phyloP scores from a whole-genome alignment of 331 rosid species.

The Telfairia occidentalis region DNA sequence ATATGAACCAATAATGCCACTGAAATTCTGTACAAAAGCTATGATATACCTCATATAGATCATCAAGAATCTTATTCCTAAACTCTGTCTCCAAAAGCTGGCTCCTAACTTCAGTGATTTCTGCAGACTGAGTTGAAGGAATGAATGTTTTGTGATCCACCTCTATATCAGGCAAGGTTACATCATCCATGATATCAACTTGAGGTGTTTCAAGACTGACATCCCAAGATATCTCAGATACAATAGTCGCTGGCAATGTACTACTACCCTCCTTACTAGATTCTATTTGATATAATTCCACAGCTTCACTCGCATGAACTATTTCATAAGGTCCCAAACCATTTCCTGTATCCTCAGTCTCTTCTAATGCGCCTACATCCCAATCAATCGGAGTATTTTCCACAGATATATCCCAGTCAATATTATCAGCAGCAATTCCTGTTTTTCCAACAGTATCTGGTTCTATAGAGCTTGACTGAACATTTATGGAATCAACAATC shows the following conservation, averaged over 20 bases:
- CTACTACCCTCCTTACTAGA: slow-evolving; percentile 28
- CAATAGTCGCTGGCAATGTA: slow-evolving; percentile 23
- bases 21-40: background rate
- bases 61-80: slow-evolving; percentile 84
- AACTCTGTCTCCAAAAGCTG: slow-evolving; percentile 77
- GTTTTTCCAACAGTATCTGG: slow-evolving; percentile 17
- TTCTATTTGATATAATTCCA: slow-evolving; percentile 29
- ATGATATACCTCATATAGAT: slow-evolving; percentile 63
- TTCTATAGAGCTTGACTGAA: slow-evolving; percentile 35
- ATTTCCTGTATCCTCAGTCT: slow-evolving; percentile 58
- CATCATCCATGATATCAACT: slow-evolving; percentile 59
- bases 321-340: slow-evolving; percentile 93
- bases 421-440: slow-evolving; percentile 37
- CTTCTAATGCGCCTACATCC: slow-evolving; percentile 76
- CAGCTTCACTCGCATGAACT: slow-evolving; percentile 57
- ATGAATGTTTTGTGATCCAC: slow-evolving; percentile 34
- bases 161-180: slow-evolving; percentile 28
- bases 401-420: slow-evolving; percentile 89
- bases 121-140: slow-evolving; percentile 31
- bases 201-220: slow-evolving; percentile 78
- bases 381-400: slow-evolving; percentile 79
- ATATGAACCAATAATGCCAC: background rate
- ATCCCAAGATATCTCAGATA: slow-evolving; percentile 65
- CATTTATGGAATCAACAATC: slow-evolving; percentile 29
- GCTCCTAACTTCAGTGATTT: slow-evolving; percentile 55